A percentile compares a stretch with the other conserved stretches of the same genome.
Evolutionary conservation across 768 basidiomycete species (phyloP).

Genomic region (Cyathus striatus): DNA sequence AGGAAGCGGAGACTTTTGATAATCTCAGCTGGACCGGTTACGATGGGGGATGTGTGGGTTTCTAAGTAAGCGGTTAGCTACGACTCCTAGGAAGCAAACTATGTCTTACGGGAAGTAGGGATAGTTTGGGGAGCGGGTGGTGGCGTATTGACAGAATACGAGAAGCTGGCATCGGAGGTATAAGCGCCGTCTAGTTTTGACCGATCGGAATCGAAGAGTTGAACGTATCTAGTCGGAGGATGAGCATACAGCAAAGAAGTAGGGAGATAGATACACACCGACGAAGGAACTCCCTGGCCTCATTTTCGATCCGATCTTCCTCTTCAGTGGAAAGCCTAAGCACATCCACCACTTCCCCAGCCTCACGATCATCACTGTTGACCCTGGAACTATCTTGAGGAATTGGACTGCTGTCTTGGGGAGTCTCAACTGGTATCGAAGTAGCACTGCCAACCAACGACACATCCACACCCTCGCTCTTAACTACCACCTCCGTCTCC

Average conservation of each 20-base stretch:
- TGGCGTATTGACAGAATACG: slow-evolving; percentile 8
- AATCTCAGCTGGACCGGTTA: slow-evolving; percentile 10
- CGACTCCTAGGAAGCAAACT: too few relatives aligned
- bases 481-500: slow-evolving; percentile 4
- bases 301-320: too few relatives aligned
- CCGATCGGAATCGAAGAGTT: slow-evolving; percentile 19
- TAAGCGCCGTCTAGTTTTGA: slow-evolving; percentile 18
- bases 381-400: too few relatives aligned
- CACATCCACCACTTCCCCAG: too few relatives aligned
- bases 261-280: too few relatives aligned
- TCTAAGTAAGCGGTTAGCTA: slow-evolving; percentile 7
- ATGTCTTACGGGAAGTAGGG: too few relatives aligned
- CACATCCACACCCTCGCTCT: neutral
- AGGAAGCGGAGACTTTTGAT: slow-evolving; percentile 6
- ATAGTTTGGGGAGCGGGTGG: neutral
- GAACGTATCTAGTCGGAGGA: slow-evolving; percentile 19
- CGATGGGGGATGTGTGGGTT: slow-evolving; percentile 5
- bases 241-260: too few relatives aligned
- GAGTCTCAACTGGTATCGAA: neutral
- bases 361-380: too few relatives aligned
- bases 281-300: too few relatives aligned
- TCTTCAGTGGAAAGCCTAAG: too few relatives aligned
- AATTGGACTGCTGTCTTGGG: too few relatives aligned
- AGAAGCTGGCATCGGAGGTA: slow-evolving; percentile 19
- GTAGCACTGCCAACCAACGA: slow-evolving; percentile 3